These are phyloP conservation scores for Talaromyces funiculosus DNA, from an alignment of 2,329 filamentous ascomycete species.

Conservation along the genomic window DNA sequence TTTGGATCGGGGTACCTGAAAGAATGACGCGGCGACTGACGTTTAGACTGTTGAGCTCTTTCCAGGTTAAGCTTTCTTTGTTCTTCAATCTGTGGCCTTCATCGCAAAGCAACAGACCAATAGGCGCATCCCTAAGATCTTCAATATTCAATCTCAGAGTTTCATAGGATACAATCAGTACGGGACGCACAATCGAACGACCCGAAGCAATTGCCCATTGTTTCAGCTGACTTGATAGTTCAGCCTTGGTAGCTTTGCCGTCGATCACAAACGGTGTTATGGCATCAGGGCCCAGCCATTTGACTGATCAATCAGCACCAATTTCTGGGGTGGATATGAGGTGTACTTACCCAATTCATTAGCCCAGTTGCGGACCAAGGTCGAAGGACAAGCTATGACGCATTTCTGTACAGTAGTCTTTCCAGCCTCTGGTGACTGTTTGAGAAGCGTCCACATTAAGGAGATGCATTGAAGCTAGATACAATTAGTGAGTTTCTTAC, in stretches of 20 bases:
- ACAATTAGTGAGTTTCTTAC: background rate
- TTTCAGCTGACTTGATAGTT: constrained; percentile 79
- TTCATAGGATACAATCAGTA: constrained; percentile 97
- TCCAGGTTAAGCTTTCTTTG: constrained; percentile 92
- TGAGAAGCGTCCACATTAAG: constrained; percentile 91
- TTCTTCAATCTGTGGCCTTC: constrained; percentile 97
- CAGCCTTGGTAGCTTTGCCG: constrained; percentile 91
- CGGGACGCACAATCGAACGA: constrained; percentile 81
- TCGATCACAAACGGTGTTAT: constrained; percentile 93
- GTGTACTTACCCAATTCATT: constrained; percentile 63
- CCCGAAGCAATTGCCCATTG: constrained; percentile 93
- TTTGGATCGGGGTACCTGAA: constrained; percentile 95
- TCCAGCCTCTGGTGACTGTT: constrained; percentile 92
- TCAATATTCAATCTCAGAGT: constrained; percentile 87
- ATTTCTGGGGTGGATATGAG: background rate
- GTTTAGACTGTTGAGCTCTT: constrained; percentile 80
- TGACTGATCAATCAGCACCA: constrained; percentile 46
- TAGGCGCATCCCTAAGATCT: constrained; percentile 81
- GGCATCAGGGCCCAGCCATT: constrained; percentile 92
- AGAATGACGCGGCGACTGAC: constrained; percentile 89
- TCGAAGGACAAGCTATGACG: constrained; percentile 93
- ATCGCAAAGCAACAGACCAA: constrained; percentile 89
- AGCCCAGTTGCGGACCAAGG: constrained; percentile 95
- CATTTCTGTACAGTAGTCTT: constrained; percentile 92
- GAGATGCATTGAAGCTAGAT: constrained; percentile 78